phyloP scores from a whole-genome alignment of 129 eudicot species.

The Chrysanthemum makinoi region DNA sequence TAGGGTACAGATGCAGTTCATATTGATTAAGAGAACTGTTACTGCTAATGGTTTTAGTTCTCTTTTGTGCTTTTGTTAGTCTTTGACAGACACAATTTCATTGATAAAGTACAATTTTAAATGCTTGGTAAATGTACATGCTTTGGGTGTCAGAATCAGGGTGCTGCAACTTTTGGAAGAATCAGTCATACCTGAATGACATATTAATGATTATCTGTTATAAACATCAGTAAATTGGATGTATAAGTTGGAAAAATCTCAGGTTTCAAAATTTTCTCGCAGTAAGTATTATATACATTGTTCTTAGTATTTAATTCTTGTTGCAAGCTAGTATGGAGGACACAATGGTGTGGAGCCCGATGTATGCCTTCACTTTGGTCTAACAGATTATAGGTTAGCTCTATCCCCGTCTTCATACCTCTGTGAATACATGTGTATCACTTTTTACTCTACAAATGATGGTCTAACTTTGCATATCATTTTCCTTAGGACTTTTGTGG shows the following conservation, averaged over 20 bases:
- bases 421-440: background rate
- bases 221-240: background rate
- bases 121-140: slow-evolving; percentile 2
- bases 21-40: too few species aligned
- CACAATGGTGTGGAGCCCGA: slow-evolving; percentile 28
- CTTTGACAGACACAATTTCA: background rate
- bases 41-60: too few species aligned
- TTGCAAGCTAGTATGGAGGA: slow-evolving; percentile 75
- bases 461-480: slow-evolving; percentile 14
- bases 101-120: background rate
- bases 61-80: too few species aligned
- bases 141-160: background rate
- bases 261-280: background rate
- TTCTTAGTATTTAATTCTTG: slow-evolving; percentile 19
- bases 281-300: slow-evolving; percentile 2
- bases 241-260: slow-evolving; percentile 10
- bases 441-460: background rate
- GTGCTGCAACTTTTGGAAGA: slow-evolving; percentile 13
- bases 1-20: background rate
- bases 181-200: background rate
- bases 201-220: slow-evolving; percentile 10
- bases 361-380: slow-evolving; percentile 82
- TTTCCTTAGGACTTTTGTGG: slow-evolving; percentile 82
- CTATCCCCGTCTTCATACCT: background rate
- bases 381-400: slow-evolving; percentile 89